Conservation (phyloP, 257 asterid genomes). For the Rehmannia glutinosa region DNA sequence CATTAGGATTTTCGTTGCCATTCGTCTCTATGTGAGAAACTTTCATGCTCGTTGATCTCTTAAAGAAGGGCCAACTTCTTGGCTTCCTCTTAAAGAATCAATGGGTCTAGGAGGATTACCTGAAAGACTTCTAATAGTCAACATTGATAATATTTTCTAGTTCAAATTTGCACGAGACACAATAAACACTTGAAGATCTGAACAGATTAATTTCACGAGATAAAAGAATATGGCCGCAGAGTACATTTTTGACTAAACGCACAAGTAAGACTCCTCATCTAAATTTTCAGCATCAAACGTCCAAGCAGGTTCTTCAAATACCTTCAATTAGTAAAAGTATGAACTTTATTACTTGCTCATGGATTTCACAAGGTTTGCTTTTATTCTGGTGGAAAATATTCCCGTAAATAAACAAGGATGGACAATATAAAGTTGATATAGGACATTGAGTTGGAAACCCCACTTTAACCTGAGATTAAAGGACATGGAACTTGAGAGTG, state of each 20-base stretch:
- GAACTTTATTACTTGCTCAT: neutral
- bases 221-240: neutral
- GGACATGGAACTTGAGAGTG: too few relatives aligned
- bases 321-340: too few relatives aligned
- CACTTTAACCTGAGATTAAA: too few relatives aligned
- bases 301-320: neutral
- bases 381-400: neutral
- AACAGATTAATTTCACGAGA: neutral
- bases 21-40: conserved; percentile 23
- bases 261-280: neutral
- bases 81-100: conserved; percentile 34
- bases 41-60: conserved; percentile 36
- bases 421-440: too few relatives aligned
- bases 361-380: neutral
- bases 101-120: conserved; percentile 38
- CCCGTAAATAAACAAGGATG: too few relatives aligned
- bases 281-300: neutral
- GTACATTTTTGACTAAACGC: neutral
- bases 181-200: neutral
- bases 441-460: too few relatives aligned
- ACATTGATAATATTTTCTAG: conserved; percentile 1
- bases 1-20: conserved; percentile 21
- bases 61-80: conserved; percentile 43
- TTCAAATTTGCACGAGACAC: neutral
- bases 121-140: conserved; percentile 29